These are phyloP conservation scores for Pyrus hybrid DNA, from an alignment of 331 rosid species.

Conservation along the genomic window DNA sequence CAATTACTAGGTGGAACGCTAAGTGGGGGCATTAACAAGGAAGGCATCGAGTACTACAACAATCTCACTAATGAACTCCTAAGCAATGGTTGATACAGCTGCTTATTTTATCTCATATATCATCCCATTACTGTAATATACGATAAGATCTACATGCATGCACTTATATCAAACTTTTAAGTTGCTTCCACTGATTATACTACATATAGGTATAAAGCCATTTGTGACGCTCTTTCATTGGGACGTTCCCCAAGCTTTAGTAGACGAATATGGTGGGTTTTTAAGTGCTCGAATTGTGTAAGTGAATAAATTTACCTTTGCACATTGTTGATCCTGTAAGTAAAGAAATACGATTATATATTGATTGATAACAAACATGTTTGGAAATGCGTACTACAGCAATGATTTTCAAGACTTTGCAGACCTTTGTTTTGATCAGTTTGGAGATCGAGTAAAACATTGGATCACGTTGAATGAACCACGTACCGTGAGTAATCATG, in stretches of 20 bases:
- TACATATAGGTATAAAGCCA: conserved; percentile 36
- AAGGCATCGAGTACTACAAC: conserved; percentile 29
- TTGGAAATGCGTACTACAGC: background rate
- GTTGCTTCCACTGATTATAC: too few species aligned
- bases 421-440: conserved; percentile 46
- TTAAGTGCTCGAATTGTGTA: conserved; percentile 27
- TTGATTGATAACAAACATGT: too few species aligned
- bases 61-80: conserved; percentile 32
- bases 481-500: conserved; percentile 1
- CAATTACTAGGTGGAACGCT: conserved; percentile 43
- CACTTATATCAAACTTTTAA: too few species aligned
- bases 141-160: too few species aligned
- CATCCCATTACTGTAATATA: too few species aligned
- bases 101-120: too few species aligned
- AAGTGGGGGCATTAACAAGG: conserved; percentile 29
- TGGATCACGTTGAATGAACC: conserved; percentile 71
- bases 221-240: conserved; percentile 61
- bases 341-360: too few species aligned
- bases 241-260: conserved; percentile 68
- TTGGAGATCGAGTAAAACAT: conserved; percentile 55
- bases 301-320: background rate
- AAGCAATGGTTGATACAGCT: background rate
- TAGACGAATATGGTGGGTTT: conserved; percentile 55
- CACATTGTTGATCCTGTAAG: too few species aligned
- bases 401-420: conserved; percentile 30